Base-by-base conservation (phyloP, 148 eudicot species). In the Vaccinium macrocarpon region DNA sequence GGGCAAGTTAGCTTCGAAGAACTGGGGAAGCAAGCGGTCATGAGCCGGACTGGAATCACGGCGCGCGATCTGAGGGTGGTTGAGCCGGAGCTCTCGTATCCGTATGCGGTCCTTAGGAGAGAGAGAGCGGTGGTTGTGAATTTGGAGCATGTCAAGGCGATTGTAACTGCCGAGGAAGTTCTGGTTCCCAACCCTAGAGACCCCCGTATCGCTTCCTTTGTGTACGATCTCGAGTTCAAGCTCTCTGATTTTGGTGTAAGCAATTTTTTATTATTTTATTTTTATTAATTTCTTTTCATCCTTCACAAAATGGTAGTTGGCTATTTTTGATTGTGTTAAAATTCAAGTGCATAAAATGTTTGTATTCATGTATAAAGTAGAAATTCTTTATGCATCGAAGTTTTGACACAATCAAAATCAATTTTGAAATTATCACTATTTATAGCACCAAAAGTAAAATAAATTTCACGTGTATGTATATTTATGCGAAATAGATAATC, bases 101-200 rank as follows among this genome's bases (percentile, higher is more conserved):
- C 74, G 35, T 68, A 42, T 68, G 74, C 42, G 19, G 27, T 68
- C 0, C 74, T 68, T 32, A 14, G 42, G 32, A 68, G 74, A 12
- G 74, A 68, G 74, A 68, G 42, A 32, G 74, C 74, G 15, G 14
- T 68, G 32, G 74, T 68, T 27, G 74, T 68, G 74, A 29, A 76
- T 76, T 76, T 76, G 79, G 79, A 76, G 32, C 29, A 76, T 19
- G 21, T 76, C 55, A 76, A 76, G 50, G 53, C 79, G 27, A 76
- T 76, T 48, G 46, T 76, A 46, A 76, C 79, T 8, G 79, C 79
- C 4, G 8, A 18, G 1, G 79, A 76, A 48, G n/a, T 76, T 46
- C 55, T 76, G 79, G 50, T 76, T 9, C 79, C 27, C 8, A 74
- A 74, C 51, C 51, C 78, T 46, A 74, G 46, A 42, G 78, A 74